A percentile compares a stretch with the other conserved stretches of the same genome.
Evolutionary conservation across 352 stramenopile genomes (phyloP).

Genomic region (Globisporangium splendens): DNA sequence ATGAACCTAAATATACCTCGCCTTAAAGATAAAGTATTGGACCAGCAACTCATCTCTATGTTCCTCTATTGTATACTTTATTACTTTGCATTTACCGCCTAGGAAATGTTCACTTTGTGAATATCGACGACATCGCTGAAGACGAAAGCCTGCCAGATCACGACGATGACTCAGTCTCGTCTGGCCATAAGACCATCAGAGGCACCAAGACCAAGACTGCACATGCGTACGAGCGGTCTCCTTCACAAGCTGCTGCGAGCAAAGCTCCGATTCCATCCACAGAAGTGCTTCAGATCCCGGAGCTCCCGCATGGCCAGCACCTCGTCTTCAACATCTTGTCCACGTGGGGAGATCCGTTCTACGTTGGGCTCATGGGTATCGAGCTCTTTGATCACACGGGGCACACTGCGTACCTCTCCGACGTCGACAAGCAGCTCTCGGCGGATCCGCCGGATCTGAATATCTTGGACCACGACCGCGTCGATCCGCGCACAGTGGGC

Average conservation of each 20-base stretch:
- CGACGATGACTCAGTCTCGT: conserved; percentile 1
- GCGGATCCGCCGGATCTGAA: conserved; percentile 84
- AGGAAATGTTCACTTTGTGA: conserved; percentile 77
- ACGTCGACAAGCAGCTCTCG: conserved; percentile 67
- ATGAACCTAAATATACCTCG: too few species aligned
- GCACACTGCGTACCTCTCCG: conserved; percentile 49
- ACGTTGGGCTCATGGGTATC: conserved; percentile 88
- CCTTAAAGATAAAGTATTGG: too few species aligned
- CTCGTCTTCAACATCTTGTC: conserved; percentile 84
- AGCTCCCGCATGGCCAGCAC: conserved; percentile 60
- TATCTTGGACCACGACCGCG: conserved; percentile 62
- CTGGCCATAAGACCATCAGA: not conserved
- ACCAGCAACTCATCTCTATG: not conserved
- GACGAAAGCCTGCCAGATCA: conserved; percentile 13
- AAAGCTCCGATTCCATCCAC: conserved; percentile 8
- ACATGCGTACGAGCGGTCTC: conserved; percentile 3
- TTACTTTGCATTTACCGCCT: not conserved
- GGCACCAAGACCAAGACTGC: not conserved
- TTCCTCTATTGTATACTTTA: too few species aligned
- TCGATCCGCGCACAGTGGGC: conserved; percentile 79
- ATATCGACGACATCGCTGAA: conserved; percentile 55
- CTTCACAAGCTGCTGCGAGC: too few species aligned
- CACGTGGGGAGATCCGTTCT: conserved; percentile 90
- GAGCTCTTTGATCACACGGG: conserved; percentile 87
- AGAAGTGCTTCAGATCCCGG: conserved; percentile 61